phyloP scores from a whole-genome alignment of 1,284 basidiomycete species.

The Volvariella surrecta region DNA sequence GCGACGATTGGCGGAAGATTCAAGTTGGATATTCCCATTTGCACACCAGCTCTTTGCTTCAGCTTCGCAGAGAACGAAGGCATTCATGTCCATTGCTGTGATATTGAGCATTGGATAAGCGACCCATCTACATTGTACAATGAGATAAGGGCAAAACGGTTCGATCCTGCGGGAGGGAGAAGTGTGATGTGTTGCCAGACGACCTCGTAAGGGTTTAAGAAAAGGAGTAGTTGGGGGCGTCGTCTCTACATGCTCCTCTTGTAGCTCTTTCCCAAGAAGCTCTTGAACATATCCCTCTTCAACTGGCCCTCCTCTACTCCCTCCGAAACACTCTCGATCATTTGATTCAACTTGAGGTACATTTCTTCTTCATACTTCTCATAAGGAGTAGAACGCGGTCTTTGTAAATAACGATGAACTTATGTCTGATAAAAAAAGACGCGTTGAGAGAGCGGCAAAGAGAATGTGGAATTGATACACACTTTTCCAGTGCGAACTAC shows the following conservation, averaged over 20 bases:
- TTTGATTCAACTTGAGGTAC: slow-evolving; percentile 55
- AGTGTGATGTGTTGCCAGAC: too few species aligned
- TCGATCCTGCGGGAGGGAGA: too few species aligned
- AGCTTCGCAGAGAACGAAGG: too few species aligned
- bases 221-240: too few species aligned
- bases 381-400: slow-evolving; percentile 97
- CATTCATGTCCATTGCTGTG: too few species aligned
- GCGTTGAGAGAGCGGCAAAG: background rate
- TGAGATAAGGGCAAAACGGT: too few species aligned
- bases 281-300: slow-evolving; percentile 76
- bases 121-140: too few species aligned
- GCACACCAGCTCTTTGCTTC: too few species aligned
- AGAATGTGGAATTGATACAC: slow-evolving; percentile 12
- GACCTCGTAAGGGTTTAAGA: too few species aligned
- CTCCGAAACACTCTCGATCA: slow-evolving; percentile 70
- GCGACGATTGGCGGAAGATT: too few species aligned
- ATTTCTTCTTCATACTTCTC: slow-evolving; percentile 72
- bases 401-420: slow-evolving; percentile 96
- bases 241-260: slow-evolving; percentile 83
- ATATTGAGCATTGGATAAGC: too few species aligned
- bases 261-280: slow-evolving; percentile 89
- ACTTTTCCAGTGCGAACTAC: slow-evolving; percentile 84
- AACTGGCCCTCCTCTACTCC: slow-evolving; percentile 39
- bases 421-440: slow-evolving; percentile 52
- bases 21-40: too few species aligned